Base-by-base conservation (phyloP, 2,329 filamentous ascomycete genomes). In the Venturiaceae sp. region DNA sequence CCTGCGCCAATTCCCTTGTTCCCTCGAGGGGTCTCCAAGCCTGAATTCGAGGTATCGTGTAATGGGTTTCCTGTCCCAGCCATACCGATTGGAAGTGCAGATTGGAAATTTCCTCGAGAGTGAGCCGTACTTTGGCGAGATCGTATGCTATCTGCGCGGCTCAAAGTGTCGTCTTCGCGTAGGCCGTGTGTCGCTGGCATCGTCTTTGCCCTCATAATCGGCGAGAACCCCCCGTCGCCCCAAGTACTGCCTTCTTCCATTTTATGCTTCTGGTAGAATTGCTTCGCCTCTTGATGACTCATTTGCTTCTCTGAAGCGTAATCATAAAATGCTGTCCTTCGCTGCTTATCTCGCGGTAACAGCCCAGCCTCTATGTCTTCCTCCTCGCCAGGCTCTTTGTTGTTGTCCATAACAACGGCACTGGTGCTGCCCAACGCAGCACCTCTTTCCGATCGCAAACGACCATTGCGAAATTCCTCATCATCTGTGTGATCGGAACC, bases 191-290 rank as follows among this genome's bases (percentile, higher is more conserved):
- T 34, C 53, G 71, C 68, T 28, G 74, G 73, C 58, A 74, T 72
- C 26, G 76, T 74, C 67, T 75, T 75, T 16, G 74, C 71, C 44
- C 71, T 70, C 52, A 74, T 66, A 52, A 76, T 65, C 7, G 77
- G 76, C 57, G 71, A 76, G 58, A 68, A 67, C 19, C 66, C 68
- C 19, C 44, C 44, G 16, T 50, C 44, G 5, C 44, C 44, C 44
- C 44, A 30, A 16, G 44, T 30, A 13, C 44, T 30, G 8, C 72
- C 70, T 60, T 72, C 60, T 67, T 68, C 67, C 62, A 77, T 67
- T 71, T 91, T 88, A 72, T 90, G 91, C 64, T 89, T 82, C 74
- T 96, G 92, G 72, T 96, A 99, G 75, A 97, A 95, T 62, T 96
- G 81, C 73, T 96, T 97, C 60, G 92, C 90, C 70, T 99, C 94